phyloP scores from a whole-genome alignment of 352 stramenopile species.

The Phytophthora pisi region DNA sequence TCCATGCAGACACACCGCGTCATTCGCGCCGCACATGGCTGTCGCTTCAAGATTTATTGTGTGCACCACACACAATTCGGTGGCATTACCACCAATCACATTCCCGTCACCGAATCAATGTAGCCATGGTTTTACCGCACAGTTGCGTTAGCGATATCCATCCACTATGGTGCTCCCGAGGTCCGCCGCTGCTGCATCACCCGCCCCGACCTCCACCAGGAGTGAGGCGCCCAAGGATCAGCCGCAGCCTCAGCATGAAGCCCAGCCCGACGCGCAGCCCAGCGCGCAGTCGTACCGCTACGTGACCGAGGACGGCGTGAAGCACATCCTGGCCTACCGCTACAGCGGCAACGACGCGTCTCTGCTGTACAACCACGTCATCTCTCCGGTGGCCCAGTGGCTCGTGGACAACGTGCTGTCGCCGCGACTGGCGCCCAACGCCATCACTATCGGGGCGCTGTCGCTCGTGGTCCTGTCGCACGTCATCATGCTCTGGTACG shows the following conservation, averaged over 20 bases:
- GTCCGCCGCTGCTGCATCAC: constrained; percentile 14
- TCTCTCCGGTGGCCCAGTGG: constrained; percentile 76
- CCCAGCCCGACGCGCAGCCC: neutral
- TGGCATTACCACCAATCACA: constrained; percentile 19
- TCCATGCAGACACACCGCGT: constrained; percentile 57
- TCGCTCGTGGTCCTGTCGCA: constrained; percentile 75
- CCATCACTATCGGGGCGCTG: constrained; percentile 83
- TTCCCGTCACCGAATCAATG: constrained; percentile 17
- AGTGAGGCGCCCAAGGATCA: constrained; percentile 11
- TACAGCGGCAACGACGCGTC: constrained; percentile 88
- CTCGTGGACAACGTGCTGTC: constrained; percentile 82
- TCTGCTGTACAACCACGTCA: constrained; percentile 83
- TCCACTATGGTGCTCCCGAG: constrained; percentile 32
- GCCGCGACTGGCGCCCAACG: constrained; percentile 73
- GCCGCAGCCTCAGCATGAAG: neutral
- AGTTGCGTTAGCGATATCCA: constrained; percentile 1
- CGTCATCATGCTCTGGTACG: constrained; percentile 73
- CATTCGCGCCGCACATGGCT: constrained; percentile 55
- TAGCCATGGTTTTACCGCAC: constrained; percentile 15
- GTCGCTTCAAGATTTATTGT: constrained; percentile 3
- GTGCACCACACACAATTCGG: neutral
- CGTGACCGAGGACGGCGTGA: constrained; percentile 72
- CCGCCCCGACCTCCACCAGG: neutral
- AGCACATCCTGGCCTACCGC: constrained; percentile 77
- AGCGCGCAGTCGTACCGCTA: constrained; percentile 55